Base-by-base conservation (phyloP, 2,329 filamentous ascomycete genomes). In the Cladosporium sp. region DNA sequence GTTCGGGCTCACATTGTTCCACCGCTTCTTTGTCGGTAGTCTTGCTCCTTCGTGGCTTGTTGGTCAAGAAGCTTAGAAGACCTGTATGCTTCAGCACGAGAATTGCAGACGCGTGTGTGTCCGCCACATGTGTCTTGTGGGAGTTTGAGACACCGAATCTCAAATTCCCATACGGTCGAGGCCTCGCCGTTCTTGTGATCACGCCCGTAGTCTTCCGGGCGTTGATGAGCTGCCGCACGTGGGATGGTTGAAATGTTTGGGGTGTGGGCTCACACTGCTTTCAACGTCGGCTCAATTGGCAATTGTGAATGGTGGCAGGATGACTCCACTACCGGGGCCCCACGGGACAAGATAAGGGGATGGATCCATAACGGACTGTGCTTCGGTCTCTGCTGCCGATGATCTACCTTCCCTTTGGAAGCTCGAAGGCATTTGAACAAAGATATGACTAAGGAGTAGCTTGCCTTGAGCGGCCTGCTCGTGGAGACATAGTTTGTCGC, bases 1-100 rank as follows among this genome's bases (percentile, higher is more conserved):
- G 52, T 58, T 41, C 55, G 55, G 55, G 24, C 32, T 36, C 30
- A 58, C n/a, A 26, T 58, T 58, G n/a, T 36, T 38, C 55, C 55
- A 58, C 4, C 32, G 55, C 34, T 18, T 36, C 34, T 36, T 36
- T 4, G 14, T 34, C 30, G 30, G 55, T 32, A 58, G 34, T 14
- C 34, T 28, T 55, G 18, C 34, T 55, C 52, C 52, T 34, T 55
- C 52, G 52, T 34, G 52, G 52, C 52, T 34, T 55, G n/a, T 14
- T 55, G n/a, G 30, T 55, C 28, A 21, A 55, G 28, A 34, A 34
- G 52, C 52, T 55, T 55, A 32, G 32, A 21, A 34, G 52, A 12
- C 28, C 14, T 10, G 21, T 34, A 34, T 15, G 28, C 5, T 6
- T 34, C 4, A 18, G 28, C 32, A 32, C 28, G 28, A 34, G 28